Evolutionary conservation across 495 filamentous ascomycete genomes (phyloP).

Genomic region (Penicillium nucicola): DNA sequence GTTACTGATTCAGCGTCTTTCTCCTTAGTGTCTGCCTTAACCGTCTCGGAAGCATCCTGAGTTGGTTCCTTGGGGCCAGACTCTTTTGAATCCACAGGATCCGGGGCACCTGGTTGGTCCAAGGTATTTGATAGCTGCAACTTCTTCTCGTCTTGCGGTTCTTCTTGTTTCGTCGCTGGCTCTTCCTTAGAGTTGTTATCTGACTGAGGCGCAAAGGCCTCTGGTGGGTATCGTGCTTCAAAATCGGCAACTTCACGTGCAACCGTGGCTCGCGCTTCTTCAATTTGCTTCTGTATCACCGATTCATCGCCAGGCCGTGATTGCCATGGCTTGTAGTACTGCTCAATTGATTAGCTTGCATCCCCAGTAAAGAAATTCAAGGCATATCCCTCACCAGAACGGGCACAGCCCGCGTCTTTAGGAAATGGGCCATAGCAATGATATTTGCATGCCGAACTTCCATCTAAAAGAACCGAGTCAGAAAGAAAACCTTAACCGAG

Average conservation of each 20-base stretch:
- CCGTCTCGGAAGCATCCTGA: slow-evolving; percentile 23
- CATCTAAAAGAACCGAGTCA: slow-evolving; percentile 56
- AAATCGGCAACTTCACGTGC: slow-evolving; percentile 50
- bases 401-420: slow-evolving; percentile 72
- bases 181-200: neutral
- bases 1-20: slow-evolving; percentile 18
- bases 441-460: slow-evolving; percentile 69
- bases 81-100: neutral
- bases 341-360: slow-evolving; percentile 8
- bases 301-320: slow-evolving; percentile 59
- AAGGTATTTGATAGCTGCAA: neutral
- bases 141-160: neutral
- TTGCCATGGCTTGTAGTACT: slow-evolving; percentile 93
- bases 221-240: slow-evolving; percentile 26
- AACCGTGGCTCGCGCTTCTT: slow-evolving; percentile 52
- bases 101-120: slow-evolving; percentile 13
- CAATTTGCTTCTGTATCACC: slow-evolving; percentile 57
- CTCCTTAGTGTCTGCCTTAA: slow-evolving; percentile 25
- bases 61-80: slow-evolving; percentile 13
- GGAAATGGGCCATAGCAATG: slow-evolving; percentile 67
- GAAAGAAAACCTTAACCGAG: neutral
- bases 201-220: neutral
- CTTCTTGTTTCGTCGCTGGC: neutral
- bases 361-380: neutral
- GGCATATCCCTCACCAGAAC: slow-evolving; percentile 60